Base-by-base conservation (phyloP, 352 stramenopile species). In the Globisporangium spinosum region DNA sequence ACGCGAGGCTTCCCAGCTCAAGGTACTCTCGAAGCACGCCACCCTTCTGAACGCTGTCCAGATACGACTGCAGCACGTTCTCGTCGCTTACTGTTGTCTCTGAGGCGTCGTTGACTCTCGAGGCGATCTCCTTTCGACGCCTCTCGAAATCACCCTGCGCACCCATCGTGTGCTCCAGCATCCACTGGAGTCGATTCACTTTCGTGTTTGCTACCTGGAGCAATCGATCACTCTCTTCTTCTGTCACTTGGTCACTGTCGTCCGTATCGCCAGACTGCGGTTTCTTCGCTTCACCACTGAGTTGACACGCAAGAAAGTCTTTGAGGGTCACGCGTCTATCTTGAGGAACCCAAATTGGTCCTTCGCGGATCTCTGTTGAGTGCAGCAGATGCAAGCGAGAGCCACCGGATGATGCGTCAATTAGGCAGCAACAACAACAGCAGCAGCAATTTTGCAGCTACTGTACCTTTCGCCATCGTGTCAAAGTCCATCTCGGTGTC, bases 111-210 rank as follows among this genome's bases (percentile, higher is more conserved):
- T 68, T 47, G 20, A 43, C 40, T 74, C 76, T 67, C 27, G 70
- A n/a, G 10, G 58, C 64, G 10, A 98, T 73, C 74, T 98, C 94
- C 17, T 74, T 51, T 1, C 90, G 81, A 15, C 94, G 85, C 65
- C 88, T 86, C 64, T 97, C 89, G 78, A 98, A 98, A 38, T 97
- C 95, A 17, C 88, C 80, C 20, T 93, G 82, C 32, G 90, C 92
- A 2, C 92, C 94, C 84, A 98, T 93, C 0, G 92, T 98, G 58
- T 97, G 82, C 20, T 94, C 76, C 25, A 98, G 75, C 83, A 98
- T 97, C 78, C 89, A 98, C 64, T 89, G 77, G 38, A 98, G 75
- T 0, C 90, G 85, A 66, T 97, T 95, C 38, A 79, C 77, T 68
- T 90, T 90, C 9, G 85, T 90, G 70, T 95, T 95, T 4, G 72